Evolutionary conservation across 192 early-diverging fungal genomes (phyloP), one percentile per base, ranked within the genome.

Genomic region (Oehlia diaphana): DNA sequence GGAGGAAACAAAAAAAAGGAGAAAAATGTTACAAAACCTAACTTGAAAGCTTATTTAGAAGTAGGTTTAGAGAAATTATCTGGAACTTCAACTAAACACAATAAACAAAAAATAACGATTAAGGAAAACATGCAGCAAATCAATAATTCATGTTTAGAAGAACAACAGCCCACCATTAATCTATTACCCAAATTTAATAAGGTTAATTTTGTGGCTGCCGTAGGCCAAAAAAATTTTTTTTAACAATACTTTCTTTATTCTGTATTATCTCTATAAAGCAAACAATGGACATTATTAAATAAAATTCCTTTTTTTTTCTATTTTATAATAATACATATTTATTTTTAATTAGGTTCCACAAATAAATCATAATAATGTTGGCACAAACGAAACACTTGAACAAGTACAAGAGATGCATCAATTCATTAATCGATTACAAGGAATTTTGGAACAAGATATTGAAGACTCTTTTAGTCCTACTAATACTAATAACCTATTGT

Each of bases 301-400:
- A 37, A 37, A 37, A 19, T 69, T 69, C 39, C 16, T 28, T 69
- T 37, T 37, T 39, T 67, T 31, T 67, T 67, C 23, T 26, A 26
- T 63, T 9, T 23, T 63, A 23, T 63, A 63, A 33, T 66, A 33
- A 66, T 42, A 42, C 39, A 33, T 66, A 31, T 66, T 33, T 31
- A 66, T 66, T 66, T 66, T 31, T 66, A n/a, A 42, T 47, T 69
- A 95, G 93, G 91, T 98, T 28, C 97, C 98, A 3, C 88, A 91
- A 72, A 92, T 95, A 2, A 96, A 97, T 88, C 93, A 94, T 81
- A 98, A 98, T 86, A 97, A 98, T 89, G 91, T 92, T 16, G 90
- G 91, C 3, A 95, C 96, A 0, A 90, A 97, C 82, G 89, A 90
- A 62, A 92, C 95, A 70, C 92, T 97, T 42, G 88, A 91, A 77